Base-by-base conservation (phyloP, 2,329 filamentous ascomycete species). In the Colletotrichum liaoningense region DNA sequence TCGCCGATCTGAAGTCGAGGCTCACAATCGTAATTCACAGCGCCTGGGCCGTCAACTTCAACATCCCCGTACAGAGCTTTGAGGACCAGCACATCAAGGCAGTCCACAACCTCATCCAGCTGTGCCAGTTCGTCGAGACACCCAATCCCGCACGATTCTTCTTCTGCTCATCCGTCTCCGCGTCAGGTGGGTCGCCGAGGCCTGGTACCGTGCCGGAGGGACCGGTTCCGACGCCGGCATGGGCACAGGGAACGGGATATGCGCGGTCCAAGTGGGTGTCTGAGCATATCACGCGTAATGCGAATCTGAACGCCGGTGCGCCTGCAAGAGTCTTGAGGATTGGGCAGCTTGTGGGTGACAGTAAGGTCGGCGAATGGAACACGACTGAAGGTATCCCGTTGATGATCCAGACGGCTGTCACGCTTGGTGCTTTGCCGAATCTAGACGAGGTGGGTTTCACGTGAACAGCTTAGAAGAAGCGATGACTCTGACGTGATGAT, bases 361-460 rank as follows among this genome's bases (percentile, higher is more conserved):
- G 81, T 69, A 62, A 75, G 63, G 68, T 72, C 49, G 86, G 86
- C 0, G 77, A 84, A 5, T 88, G 86, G 86, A 88, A 88, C 58
- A 77, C 80, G 1, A 86, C 81, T 1, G 87, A 88, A 68, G 86
- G 83, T 1, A 84, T 87, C 7, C 86, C 87, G 1, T 78, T 88
- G 52, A 87, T 87, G 77, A 81, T 88, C 49, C 84, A 83, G 49
- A 83, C 82, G 1, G 86, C 86, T 0, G 76, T 79, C 9, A 85
- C 84, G 1, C 77, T 87, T 1, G 84, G 85, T 0, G 85, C 83
- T 2, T 79, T 89, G 1, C 87, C 87, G 0, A 79, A 75, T 6
- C 80, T 87, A 0, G 5, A 81, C 82, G 46, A 84, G 81, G 38
- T 78, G 81, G 72, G 75, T 74, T 9, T 55, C 7, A 12, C 52